Conservation (phyloP, 345 rosid genomes). For the Hypericum perforatum region DNA sequence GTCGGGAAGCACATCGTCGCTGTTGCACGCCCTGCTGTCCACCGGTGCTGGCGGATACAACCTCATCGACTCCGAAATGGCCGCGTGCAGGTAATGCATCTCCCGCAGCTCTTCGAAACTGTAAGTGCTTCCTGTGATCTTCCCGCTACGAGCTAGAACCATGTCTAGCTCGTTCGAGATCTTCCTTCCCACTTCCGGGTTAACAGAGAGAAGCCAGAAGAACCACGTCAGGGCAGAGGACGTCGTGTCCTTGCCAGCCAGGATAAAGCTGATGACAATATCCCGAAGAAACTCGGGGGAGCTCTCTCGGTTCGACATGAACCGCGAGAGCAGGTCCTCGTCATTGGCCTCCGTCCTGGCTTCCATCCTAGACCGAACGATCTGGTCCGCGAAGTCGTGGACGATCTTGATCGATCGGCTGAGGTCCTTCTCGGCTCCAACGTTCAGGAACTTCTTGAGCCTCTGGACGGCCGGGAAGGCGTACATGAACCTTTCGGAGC, state of each 20-base stretch:
- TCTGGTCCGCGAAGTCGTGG: conserved; percentile 9
- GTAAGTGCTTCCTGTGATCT: conserved; percentile 10
- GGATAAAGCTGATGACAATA: conserved; percentile 49
- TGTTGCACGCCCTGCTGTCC: conserved; percentile 26
- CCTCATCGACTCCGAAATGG: conserved; percentile 46
- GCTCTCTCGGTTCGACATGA: not conserved
- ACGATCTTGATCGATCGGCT: conserved; percentile 10
- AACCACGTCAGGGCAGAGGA: conserved; percentile 78
- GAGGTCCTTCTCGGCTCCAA: conserved; percentile 8
- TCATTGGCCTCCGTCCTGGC: not conserved
- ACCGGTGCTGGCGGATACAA: conserved; percentile 53
- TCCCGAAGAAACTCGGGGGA: conserved; percentile 21
- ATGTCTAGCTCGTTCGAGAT: conserved; percentile 30
- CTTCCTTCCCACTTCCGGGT: conserved; percentile 29
- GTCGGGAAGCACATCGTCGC: conserved; percentile 37
- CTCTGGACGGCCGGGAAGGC: conserved; percentile 4
- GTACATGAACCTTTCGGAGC: conserved; percentile 13
- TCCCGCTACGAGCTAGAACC: conserved; percentile 10
- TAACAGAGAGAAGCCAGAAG: conserved; percentile 43
- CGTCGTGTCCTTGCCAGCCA: conserved; percentile 65
- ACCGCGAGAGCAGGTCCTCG: conserved; percentile 16
- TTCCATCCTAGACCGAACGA: conserved; percentile 8
- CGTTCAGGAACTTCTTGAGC: conserved; percentile 1
- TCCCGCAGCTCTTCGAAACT: conserved; percentile 24
- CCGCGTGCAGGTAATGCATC: conserved; percentile 30